Percentiles rank a stretch among this genome's conserved stretches.
These are phyloP conservation scores for Aspergillus sclerotioniger DNA, from an alignment of 495 filamentous ascomycete species.

Conservation along the genomic window DNA sequence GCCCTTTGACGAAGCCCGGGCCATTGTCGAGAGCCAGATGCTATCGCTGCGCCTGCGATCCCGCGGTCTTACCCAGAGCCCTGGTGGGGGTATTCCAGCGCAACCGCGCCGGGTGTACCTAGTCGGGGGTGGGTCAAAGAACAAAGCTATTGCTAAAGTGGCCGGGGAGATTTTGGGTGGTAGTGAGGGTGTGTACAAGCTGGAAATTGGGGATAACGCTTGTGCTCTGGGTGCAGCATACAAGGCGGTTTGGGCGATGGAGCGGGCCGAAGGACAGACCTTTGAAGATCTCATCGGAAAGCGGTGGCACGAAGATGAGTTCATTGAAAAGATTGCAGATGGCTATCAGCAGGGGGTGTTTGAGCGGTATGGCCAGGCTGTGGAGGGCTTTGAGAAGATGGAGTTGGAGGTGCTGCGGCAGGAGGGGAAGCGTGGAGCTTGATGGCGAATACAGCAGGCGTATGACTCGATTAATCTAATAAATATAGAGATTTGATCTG, in stretches of 20 bases:
- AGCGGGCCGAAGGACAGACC: constrained; percentile 63
- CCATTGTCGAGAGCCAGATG: constrained; percentile 91
- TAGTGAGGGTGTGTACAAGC: constrained; percentile 80
- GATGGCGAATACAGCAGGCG: not conserved
- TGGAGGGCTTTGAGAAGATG: constrained; percentile 78
- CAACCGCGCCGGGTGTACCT: constrained; percentile 91
- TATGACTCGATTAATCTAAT: too few relatives aligned
- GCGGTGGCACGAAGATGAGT: constrained; percentile 82
- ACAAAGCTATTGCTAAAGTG: constrained; percentile 78
- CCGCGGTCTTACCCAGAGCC: constrained; percentile 64
- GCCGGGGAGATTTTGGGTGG: constrained; percentile 87
- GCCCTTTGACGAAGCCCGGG: constrained; percentile 69
- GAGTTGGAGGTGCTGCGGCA: constrained; percentile 63
- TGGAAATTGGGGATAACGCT: constrained; percentile 94
- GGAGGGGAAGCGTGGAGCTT: constrained; percentile 12
- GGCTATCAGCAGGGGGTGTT: constrained; percentile 76
- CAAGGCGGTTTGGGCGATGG: constrained; percentile 89
- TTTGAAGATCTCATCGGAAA: constrained; percentile 84
- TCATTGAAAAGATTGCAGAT: constrained; percentile 74
- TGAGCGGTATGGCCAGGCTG: constrained; percentile 69
- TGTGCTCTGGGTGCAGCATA: constrained; percentile 96
- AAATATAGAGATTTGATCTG: not conserved
- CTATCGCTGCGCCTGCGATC: constrained; percentile 85
- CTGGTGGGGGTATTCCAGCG: constrained; percentile 57
- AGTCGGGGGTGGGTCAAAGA: constrained; percentile 85